Evolutionary conservation across 257 asterid species (phyloP).

Genomic region (Avicennia marina): DNA sequence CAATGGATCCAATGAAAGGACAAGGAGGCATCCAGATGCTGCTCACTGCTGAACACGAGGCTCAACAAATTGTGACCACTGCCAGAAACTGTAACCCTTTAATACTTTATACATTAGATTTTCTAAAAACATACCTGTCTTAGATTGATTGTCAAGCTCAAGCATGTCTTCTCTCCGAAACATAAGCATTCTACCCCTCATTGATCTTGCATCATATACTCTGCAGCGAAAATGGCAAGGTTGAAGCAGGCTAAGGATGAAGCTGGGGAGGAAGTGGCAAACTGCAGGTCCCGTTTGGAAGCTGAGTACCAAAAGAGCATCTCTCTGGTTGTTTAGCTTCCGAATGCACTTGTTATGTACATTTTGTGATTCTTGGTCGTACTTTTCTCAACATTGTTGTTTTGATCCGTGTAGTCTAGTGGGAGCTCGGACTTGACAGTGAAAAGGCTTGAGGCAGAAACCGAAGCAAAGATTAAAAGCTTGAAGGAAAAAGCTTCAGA

Average conservation of each 20-base stretch:
- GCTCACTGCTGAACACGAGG: slow-evolving; percentile 81
- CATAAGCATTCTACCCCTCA: too few relatives aligned
- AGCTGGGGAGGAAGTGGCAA: slow-evolving; percentile 64
- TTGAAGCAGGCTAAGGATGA: slow-evolving; percentile 84
- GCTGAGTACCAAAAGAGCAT: slow-evolving; percentile 57
- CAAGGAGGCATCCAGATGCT: slow-evolving; percentile 96
- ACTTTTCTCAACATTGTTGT: neutral
- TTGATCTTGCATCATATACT: too few relatives aligned
- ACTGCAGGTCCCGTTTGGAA: slow-evolving; percentile 59
- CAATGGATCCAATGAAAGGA: slow-evolving; percentile 73
- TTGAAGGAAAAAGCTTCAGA: slow-evolving; percentile 46
- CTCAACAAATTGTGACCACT: slow-evolving; percentile 73
- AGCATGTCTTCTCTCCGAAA: too few relatives aligned
- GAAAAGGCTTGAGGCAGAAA: slow-evolving; percentile 70
- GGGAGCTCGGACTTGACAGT: slow-evolving; percentile 63
- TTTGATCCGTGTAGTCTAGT: slow-evolving; percentile 33
- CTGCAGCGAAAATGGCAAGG: slow-evolving; percentile 62
- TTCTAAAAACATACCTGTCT: neutral
- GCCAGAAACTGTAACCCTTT: slow-evolving; percentile 58
- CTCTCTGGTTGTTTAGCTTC: slow-evolving; percentile 43
- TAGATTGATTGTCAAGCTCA: neutral
- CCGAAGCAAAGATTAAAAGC: slow-evolving; percentile 42
- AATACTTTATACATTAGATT: neutral
- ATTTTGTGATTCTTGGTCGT: neutral
- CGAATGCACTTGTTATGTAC: neutral